Conservation (phyloP, 2,329 filamentous ascomycete genomes). For the Venturia pyrina region DNA sequence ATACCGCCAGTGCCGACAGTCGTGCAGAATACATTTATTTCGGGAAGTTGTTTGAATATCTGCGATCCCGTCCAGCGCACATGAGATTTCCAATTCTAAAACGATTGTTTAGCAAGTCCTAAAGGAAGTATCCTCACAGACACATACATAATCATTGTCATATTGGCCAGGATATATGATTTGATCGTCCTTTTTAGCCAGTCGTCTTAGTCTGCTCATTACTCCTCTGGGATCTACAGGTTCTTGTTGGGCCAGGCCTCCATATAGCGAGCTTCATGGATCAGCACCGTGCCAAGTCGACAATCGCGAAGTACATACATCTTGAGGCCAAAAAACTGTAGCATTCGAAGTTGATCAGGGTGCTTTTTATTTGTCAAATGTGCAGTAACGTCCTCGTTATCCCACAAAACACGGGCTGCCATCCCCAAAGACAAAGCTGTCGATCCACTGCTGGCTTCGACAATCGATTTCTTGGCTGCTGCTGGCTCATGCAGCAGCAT, state of each 20-base stretch:
- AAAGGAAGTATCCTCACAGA: slow-evolving; percentile 16
- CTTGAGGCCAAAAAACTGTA: slow-evolving; percentile 50
- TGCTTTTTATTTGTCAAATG: slow-evolving; percentile 51
- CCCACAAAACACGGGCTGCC: slow-evolving; percentile 42
- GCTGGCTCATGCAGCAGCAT: slow-evolving; percentile 36
- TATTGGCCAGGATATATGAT: slow-evolving; percentile 48
- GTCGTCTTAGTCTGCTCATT: slow-evolving; percentile 37
- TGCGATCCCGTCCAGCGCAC: slow-evolving; percentile 51
- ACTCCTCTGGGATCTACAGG: slow-evolving; percentile 44
- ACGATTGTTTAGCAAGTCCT: slow-evolving; percentile 6
- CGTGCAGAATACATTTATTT: slow-evolving; percentile 46
- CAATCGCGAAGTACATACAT: slow-evolving; percentile 21
- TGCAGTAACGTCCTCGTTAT: slow-evolving; percentile 42
- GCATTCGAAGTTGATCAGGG: slow-evolving; percentile 41
- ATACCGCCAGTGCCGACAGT: slow-evolving; percentile 48
- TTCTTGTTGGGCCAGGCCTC: slow-evolving; percentile 49
- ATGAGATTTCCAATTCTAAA: slow-evolving; percentile 45
- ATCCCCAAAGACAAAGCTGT: slow-evolving; percentile 52
- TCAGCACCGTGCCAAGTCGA: not conserved
- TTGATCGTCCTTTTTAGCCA: slow-evolving; percentile 32
- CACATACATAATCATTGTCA: slow-evolving; percentile 35
- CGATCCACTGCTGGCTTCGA: slow-evolving; percentile 53
- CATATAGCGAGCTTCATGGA: slow-evolving; percentile 40
- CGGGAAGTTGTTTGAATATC: slow-evolving; percentile 45
- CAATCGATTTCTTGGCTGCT: slow-evolving; percentile 40